Percentiles rank a stretch among this genome's conserved stretches.
Conservation (phyloP, 805 yeast genomes). For the Spathaspora boniae region DNA sequence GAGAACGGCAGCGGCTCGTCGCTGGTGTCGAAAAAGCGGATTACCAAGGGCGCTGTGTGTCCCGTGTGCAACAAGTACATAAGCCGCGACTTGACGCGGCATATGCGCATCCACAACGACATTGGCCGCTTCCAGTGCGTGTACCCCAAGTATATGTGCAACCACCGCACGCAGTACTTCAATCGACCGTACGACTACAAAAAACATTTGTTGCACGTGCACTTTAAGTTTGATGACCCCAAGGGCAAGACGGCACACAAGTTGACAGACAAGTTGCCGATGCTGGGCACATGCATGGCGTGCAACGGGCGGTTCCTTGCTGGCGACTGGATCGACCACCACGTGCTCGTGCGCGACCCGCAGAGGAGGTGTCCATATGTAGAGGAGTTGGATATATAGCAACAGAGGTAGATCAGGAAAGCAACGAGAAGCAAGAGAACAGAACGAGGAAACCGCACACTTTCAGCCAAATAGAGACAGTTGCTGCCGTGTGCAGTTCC, state of each 20-base stretch:
- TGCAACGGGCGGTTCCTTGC: constrained; percentile 52
- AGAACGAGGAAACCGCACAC: too few relatives aligned
- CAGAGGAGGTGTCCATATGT: constrained; percentile 21
- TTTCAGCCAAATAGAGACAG: too few relatives aligned
- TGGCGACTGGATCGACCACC: constrained; percentile 53
- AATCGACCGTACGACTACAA: constrained; percentile 46
- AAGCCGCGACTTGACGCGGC: constrained; percentile 39
- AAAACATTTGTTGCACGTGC: constrained; percentile 41
- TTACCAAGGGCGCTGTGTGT: constrained; percentile 36
- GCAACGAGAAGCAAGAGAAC: too few relatives aligned
- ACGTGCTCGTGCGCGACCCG: constrained; percentile 38
- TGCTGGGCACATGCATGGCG: constrained; percentile 34
- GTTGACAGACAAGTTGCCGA: constrained; percentile 38
- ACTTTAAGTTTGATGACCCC: constrained; percentile 41
- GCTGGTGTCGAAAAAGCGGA: constrained; percentile 14
- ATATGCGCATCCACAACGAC: constrained; percentile 42
- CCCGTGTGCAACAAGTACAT: constrained; percentile 38
- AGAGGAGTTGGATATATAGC: constrained; percentile 4
- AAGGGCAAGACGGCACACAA: constrained; percentile 37
- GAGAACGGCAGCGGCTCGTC: not conserved
- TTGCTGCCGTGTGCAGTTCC: too few relatives aligned
- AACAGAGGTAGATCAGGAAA: not conserved
- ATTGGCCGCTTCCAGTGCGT: constrained; percentile 42
- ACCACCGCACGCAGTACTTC: constrained; percentile 40
- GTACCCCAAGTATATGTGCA: constrained; percentile 37